Percentiles rank a stretch among this genome's conserved stretches.
Conservation (phyloP, 495 filamentous ascomycete genomes). For the Elaphomyces granulatus region DNA sequence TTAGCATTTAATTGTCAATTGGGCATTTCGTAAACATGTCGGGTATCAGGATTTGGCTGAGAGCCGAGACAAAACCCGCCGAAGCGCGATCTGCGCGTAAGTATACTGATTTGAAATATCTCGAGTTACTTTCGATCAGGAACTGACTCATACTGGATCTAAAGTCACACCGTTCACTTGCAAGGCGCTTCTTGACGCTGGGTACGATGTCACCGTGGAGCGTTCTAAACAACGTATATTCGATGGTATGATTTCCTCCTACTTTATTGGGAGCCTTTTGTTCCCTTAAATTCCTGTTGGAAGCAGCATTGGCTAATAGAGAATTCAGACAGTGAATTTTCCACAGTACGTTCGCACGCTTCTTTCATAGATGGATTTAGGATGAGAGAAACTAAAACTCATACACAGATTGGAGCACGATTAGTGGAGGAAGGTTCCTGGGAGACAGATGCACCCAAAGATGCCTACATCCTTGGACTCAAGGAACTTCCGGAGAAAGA, state of each 20-base stretch:
- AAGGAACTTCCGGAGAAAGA: constrained; percentile 89
- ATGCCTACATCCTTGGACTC: constrained; percentile 77
- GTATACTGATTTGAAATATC: constrained; percentile 9
- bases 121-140: not conserved
- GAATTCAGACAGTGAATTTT: not conserved
- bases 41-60: constrained; percentile 34
- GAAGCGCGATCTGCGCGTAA: constrained; percentile 35
- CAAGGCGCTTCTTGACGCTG: constrained; percentile 66
- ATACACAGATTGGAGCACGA: constrained; percentile 45
- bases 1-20: no score
- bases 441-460: constrained; percentile 52
- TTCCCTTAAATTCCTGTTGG: constrained; percentile 7
- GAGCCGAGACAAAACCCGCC: constrained; percentile 35
- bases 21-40: constrained; percentile 17
- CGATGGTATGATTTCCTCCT: constrained; percentile 36
- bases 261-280: not conserved
- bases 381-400: no score
- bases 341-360: not conserved
- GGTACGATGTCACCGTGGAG: constrained; percentile 76
- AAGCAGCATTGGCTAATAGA: no score
- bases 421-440: constrained; percentile 76
- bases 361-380: no score
- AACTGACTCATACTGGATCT: constrained; percentile 1
- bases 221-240: constrained; percentile 70
- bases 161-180: constrained; percentile 52